These are phyloP conservation scores for Ilex aquifolium DNA, from an alignment of 257 asterid genomes.

Conservation along the genomic window DNA sequence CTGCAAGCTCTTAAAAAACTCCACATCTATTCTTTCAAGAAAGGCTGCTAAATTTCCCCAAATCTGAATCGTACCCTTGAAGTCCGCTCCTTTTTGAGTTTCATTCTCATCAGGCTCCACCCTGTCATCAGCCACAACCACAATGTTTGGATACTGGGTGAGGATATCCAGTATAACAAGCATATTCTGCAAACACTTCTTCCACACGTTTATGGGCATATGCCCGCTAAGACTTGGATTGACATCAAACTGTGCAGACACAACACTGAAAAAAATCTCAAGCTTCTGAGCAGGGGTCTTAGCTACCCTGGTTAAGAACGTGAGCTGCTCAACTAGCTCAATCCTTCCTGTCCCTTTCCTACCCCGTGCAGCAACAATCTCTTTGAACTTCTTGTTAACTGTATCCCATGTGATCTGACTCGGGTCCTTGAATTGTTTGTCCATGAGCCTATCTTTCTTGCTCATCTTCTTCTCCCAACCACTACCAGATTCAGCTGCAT, in stretches of 20 bases:
- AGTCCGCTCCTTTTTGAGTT: conserved; percentile 79
- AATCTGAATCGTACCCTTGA: conserved; percentile 58
- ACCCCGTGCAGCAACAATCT: conserved; percentile 85
- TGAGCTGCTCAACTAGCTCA: conserved; percentile 92
- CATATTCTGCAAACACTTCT: conserved; percentile 73
- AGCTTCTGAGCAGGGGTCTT: conserved; percentile 98
- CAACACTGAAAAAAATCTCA: conserved; percentile 83
- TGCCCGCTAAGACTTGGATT: conserved; percentile 78
- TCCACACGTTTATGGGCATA: conserved; percentile 98
- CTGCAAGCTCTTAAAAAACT: conserved; percentile 89
- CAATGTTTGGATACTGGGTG: conserved; percentile 73
- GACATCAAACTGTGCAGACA: conserved; percentile 91
- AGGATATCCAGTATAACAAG: conserved; percentile 67
- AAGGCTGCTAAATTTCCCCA: conserved; percentile 97
- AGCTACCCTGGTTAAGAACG: conserved; percentile 84
- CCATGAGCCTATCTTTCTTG: conserved; percentile 89
- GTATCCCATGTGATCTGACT: conserved; percentile 92
- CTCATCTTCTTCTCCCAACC: conserved; percentile 86
- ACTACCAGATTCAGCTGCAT: conserved; percentile 23
- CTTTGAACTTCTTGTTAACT: conserved; percentile 87
- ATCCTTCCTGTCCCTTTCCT: conserved; percentile 88
- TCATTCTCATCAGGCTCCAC: conserved; percentile 92
- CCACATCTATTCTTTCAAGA: conserved; percentile 79
- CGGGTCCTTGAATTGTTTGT: conserved; percentile 84
- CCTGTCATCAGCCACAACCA: conserved; percentile 63